Base-by-base conservation (phyloP, 345 rosid species). In the Linum lewisii region DNA sequence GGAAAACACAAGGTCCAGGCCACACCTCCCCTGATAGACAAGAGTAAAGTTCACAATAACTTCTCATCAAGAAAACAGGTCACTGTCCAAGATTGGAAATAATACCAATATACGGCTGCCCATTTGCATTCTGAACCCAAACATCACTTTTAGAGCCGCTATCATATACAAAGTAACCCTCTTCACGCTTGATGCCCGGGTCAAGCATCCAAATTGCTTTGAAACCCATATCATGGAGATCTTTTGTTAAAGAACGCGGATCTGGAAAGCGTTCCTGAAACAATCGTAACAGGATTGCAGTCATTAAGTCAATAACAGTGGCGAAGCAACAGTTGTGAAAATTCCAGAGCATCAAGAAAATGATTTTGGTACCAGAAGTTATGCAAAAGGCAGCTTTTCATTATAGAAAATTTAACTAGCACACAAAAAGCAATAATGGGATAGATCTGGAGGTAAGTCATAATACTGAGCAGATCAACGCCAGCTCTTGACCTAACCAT, bases 191-290 rank as follows among this genome's bases (percentile, higher is more conserved):
- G 65, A 91, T 86, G 45, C 98, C 96, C 22, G 96, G 98, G 72
- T 91, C 95, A 52, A 88, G 92, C 95, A 91, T 91, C 98, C 96
- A 88, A 52, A 91, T 80, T 29, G 92, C 96, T 78, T 88, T 91
- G 74, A 88, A 82, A 58, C 96, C 96, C 36, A 32, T 70, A 60
- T 61, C 56, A 67, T 79, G 85, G 62, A 91, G 95, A 73, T 73
- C 67, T 59, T 80, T 62, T 26, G 72, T 82, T 73, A 91, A 70
- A 73, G 82, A 73, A 44, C 71, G 76, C 20, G 98, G 95, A 65
- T 88, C 77, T 37, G 81, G 67, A 58, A 91, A 91, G 26, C 63
- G 79, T 61, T 83, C 92, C 92, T 91, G 74, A 56, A 72, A 69
- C 20, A 58, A 24, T 62, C 50, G 54, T 61, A 18, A 21, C 20